These are phyloP conservation scores for Phylloporus sp. DNA, from an alignment of 768 basidiomycete genomes.

Conservation along the genomic window DNA sequence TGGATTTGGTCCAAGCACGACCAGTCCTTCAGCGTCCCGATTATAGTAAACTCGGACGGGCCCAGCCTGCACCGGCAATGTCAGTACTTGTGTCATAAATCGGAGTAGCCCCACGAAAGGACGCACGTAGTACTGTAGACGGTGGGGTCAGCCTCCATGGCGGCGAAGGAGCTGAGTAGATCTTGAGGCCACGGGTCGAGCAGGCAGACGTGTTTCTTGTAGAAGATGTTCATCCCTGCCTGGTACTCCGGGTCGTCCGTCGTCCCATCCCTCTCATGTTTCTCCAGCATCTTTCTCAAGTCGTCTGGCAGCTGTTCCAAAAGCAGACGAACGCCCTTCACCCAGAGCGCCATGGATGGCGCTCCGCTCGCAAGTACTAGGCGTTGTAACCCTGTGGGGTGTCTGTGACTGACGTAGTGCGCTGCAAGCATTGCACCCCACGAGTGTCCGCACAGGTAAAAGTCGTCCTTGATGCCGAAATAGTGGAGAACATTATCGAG, in stretches of 20 bases:
- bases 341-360: constrained; percentile 30
- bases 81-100: not conserved
- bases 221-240: constrained; percentile 26
- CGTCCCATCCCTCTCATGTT: constrained; percentile 35
- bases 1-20: constrained; percentile 41
- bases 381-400: constrained; percentile 38
- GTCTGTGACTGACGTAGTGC: constrained; percentile 36
- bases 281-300: constrained; percentile 25
- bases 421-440: constrained; percentile 55
- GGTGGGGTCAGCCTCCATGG: constrained; percentile 27
- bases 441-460: constrained; percentile 50
- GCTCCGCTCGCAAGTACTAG: constrained; percentile 34
- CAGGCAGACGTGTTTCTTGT: constrained; percentile 34
- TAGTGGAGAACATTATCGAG: constrained; percentile 45
- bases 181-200: constrained; percentile 34
- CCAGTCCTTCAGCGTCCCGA: constrained; percentile 45
- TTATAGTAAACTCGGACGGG: constrained; percentile 36
- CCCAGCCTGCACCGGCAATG: constrained; percentile 5
- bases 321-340: constrained; percentile 21
- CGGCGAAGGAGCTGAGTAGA: constrained; percentile 23
- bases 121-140: constrained; percentile 35
- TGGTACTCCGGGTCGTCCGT: constrained; percentile 32
- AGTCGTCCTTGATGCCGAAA: constrained; percentile 39
- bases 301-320: constrained; percentile 27
- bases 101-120: not conserved